phyloP scores from a whole-genome alignment of 768 basidiomycete genomes.

The Thelephora ganbajun region DNA sequence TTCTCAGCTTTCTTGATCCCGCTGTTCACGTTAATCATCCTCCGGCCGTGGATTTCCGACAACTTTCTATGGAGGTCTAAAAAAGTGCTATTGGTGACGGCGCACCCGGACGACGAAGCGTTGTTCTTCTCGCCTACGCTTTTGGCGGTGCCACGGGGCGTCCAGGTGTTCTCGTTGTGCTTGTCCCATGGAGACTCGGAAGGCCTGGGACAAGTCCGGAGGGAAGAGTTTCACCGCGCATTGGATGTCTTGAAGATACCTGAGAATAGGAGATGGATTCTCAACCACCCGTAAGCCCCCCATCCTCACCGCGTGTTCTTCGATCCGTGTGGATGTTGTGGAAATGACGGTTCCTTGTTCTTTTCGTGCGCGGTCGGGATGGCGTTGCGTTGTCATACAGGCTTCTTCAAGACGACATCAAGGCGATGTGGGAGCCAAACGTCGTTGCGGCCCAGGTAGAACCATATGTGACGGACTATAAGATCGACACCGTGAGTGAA shows the following conservation, averaged over 20 bases:
- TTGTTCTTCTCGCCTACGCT: conserved; percentile 90
- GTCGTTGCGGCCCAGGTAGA: conserved; percentile 44
- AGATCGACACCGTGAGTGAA: conserved; percentile 43
- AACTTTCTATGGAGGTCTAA: neutral
- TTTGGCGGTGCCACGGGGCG: conserved; percentile 28
- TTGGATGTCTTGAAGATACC: conserved; percentile 56
- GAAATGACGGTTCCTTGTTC: neutral
- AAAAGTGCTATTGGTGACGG: conserved; percentile 58
- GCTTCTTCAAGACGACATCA: conserved; percentile 64
- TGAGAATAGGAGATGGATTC: conserved; percentile 34
- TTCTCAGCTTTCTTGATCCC: neutral
- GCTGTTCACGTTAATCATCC: neutral
- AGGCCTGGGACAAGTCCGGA: conserved; percentile 51
- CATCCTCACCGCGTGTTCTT: conserved; percentile 1
- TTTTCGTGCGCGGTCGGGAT: too few species aligned
- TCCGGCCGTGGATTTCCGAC: neutral
- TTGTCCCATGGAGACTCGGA: conserved; percentile 71
- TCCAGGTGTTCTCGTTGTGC: conserved; percentile 47
- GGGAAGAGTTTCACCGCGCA: conserved; percentile 44
- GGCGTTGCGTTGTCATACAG: conserved; percentile 20
- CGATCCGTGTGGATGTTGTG: neutral
- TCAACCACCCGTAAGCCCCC: conserved; percentile 71
- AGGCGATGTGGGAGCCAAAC: conserved; percentile 44
- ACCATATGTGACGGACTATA: conserved; percentile 41
- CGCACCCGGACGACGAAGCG: conserved; percentile 91